Base-by-base conservation (phyloP, 306 rosid species). In the Geum urbanum region DNA sequence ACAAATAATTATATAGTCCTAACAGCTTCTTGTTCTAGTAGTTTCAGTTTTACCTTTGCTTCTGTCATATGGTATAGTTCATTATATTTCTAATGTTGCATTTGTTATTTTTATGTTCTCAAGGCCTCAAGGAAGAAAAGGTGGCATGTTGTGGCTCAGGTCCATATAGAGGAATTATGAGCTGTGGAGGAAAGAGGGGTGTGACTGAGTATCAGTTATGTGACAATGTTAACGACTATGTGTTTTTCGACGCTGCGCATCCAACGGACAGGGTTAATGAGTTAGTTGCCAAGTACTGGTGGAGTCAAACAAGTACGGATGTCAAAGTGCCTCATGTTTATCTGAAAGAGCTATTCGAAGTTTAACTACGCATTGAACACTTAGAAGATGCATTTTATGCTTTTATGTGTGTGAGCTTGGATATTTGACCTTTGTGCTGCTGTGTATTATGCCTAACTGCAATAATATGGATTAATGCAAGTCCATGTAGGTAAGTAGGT, bases 161-260 rank as follows among this genome's bases (percentile, higher is more conserved):
- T 15, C 68, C 71, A 6, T 74, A 47, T 40, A 27, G 76, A 68
- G 78, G 82, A 56, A 15, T 54, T 16, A 8, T 0, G 1, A 74
- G 65, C 39, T 79, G 83, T 49, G 79, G 79, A 69, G 76, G 73
- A 37, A 81, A 72, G 74, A 81, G 79, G 14, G 78, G 74, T 5
- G 67, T 74, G 5, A 19, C 56, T 52, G 81, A 77, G 16, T 82
- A 52, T 65, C 57, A 75, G 10, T 41, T 85, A 24, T 87, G 90
- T 70, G 58, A 19, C 47, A 77, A 71, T 67, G 76, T 61, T 1
- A 56, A 8, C 18, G 79, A 78, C 2, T 41, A 77, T 71, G 56
- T 85, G n/a, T 81, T 73, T 70, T 87, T 79, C 5, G 92, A 87
- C 18, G 59, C 84, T 40, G 2, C 9, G 57, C 92, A 83, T 75